Base-by-base conservation (phyloP, 225 moss, liverwort and hornwort genomes). In the Antitrichia curtipendula region DNA sequence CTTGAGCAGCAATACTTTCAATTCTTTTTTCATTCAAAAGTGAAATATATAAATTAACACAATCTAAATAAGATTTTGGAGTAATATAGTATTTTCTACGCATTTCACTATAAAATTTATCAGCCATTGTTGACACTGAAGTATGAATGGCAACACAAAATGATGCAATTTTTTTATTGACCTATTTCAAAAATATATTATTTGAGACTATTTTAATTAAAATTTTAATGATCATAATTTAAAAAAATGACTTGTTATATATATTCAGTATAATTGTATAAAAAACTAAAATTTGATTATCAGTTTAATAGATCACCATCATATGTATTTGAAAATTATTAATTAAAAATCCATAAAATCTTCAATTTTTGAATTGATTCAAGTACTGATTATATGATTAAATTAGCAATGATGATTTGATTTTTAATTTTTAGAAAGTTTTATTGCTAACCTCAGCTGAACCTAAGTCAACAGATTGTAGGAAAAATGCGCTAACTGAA, bases 21-120 rank as follows among this genome's bases (percentile, higher is more conserved):
- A 86, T 83, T 28, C 96, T 89, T 88, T 98, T 98, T 80, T 98
- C 98, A 82, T n/a, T 88, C 16, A 98, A 64, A 19, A 98, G 88
- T 21, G 92, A 84, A 13, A 95, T 96, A 36, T 97, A 98, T 15
- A 98, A 83, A 72, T 98, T 96, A 10, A 98, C 93, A 75, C 98
- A 98, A 88, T 98, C 98, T 10, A 98, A 90, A 78, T 98, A 98
- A 24, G 98, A 97, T 92, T 98, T 98, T 28, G 98, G 98, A 25
- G 98, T 98, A 57, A 97, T 98, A 60, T 98, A 98, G 78, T 97
- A 98, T 79, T 97, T 98, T 74, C 96, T 91, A 27, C 92, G 92
- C 77, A 98, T 90, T 90, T 98, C 98, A 34, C 89, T 93, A 49
- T 86, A 96, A 69, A 97, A 97, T 54, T 90, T 94, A 53, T 93